These are phyloP conservation scores for Seminavis robusta DNA, from an alignment of 108 stramenopile species.

Conservation along the genomic window DNA sequence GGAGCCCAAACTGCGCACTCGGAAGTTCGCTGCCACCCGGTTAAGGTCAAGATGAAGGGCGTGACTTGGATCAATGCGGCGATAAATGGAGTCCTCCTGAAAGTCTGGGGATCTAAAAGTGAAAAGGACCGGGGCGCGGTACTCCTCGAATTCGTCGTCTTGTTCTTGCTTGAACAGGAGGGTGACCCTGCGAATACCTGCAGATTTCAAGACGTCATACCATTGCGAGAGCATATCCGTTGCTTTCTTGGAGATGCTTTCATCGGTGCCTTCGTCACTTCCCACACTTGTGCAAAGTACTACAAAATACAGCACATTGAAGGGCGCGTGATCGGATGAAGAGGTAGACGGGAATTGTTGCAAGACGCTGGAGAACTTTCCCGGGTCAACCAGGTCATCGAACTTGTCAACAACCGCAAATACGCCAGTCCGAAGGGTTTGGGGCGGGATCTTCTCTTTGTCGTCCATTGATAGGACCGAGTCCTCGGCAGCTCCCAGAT, in stretches of 20 bases:
- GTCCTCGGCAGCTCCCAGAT: no score
- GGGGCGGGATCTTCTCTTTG: constrained; percentile 52
- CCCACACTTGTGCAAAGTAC: constrained; percentile 46
- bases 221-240: constrained; percentile 37
- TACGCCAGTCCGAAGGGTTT: constrained; percentile 56
- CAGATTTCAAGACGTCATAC: constrained; percentile 48
- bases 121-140: constrained; percentile 79
- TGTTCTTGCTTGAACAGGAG: constrained; percentile 52
- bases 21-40: constrained; percentile 88
- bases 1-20: constrained; percentile 67
- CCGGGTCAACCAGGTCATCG: constrained; percentile 41
- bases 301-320: constrained; percentile 88
- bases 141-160: constrained; percentile 29
- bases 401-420: constrained; percentile 50
- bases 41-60: constrained; percentile 89
- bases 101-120: constrained; percentile 87
- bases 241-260: constrained; percentile 44
- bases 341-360: constrained; percentile 51
- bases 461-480: constrained; percentile 49
- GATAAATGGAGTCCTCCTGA: constrained; percentile 88
- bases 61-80: constrained; percentile 92
- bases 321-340: constrained; percentile 36
- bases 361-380: constrained; percentile 19
- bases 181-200: constrained; percentile 78
- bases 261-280: constrained; percentile 40